Evolutionary conservation across 2,329 filamentous ascomycete genomes (phyloP), one percentile per base, ranked within the genome.

Genomic region (Parastagonospora nodorum): DNA sequence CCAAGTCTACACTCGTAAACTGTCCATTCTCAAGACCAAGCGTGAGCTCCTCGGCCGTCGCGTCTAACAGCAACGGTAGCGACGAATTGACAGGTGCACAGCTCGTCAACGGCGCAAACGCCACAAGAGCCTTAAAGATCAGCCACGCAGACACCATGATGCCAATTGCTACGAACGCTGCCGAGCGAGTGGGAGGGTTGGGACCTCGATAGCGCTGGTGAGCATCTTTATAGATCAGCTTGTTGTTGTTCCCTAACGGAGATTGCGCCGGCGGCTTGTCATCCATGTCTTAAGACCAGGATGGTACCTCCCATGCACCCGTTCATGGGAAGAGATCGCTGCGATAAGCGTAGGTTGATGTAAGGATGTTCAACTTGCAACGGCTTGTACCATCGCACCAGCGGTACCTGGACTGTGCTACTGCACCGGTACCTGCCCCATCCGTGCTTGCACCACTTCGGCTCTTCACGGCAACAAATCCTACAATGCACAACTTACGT

Each of bases 1-100:
- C 82, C 14, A 86, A 69, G 49, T 85, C 80, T n/a, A 81, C 78
- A 58, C 81, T 84, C 1, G 78, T 82, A 55, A 82, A 85, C n/a
- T 75, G 69, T 2, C 76, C 76, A 14, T 68, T 68, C 38, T 79
- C 74, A 8, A 85, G 68, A 2, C 82, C 83, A 35, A 67, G 61
- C 24, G 74, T 68, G 16, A 85, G 71, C 19, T 84, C 77, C 38
- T 84, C 81, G 2, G 75, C 73, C 0, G 78, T 80, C 10, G 77
- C 82, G 58, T 84, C 76, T 14, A 82, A 71, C 28, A 86, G 68
- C 7, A 58, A 60, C 5, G 78, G 77, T 5, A 64, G 43, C n/a
- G 44, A 12, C 7, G 47, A 33, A 4, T 40, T 52, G 5, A 53
- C 45, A 52, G 57, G 58, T 16, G 58, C 60, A 28, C 42, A 50